phyloP scores from a whole-genome alignment of 257 asterid species.

The Solanum etuberosum region DNA sequence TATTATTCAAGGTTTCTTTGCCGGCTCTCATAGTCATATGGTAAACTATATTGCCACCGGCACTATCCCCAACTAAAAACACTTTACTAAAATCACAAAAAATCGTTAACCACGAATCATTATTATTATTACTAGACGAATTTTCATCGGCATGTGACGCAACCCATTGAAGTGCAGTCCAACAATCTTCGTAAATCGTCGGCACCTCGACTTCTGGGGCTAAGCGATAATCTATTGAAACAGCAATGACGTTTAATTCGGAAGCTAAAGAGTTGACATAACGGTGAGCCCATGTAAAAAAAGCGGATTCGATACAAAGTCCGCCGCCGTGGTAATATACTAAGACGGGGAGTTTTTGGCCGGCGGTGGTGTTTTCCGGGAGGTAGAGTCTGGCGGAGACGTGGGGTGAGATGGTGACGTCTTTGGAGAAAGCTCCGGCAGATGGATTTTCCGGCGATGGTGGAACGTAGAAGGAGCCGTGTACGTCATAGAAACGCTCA shows the following conservation, averaged over 20 bases:
- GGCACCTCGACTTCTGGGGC: constrained; percentile 26
- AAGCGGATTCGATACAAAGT: constrained; percentile 14
- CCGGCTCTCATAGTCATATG: constrained; percentile 11
- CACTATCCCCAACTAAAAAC: constrained; percentile 17
- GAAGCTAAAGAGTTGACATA: constrained; percentile 5
- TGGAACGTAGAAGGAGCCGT: neutral
- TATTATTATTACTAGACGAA: neutral
- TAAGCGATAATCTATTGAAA: constrained; percentile 19
- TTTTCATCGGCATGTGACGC: neutral
- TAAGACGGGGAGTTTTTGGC: constrained; percentile 12
- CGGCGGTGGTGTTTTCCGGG: neutral
- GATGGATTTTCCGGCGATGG: neutral
- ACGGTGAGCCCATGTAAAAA: constrained; percentile 2
- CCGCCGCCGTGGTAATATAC: constrained; percentile 26
- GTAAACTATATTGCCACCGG: constrained; percentile 20
- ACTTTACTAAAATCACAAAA: constrained; percentile 7
- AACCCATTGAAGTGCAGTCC: constrained; percentile 20
- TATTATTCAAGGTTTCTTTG: neutral
- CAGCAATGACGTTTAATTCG: neutral
- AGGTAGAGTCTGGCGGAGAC: constrained; percentile 20
- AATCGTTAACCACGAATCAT: constrained; percentile 10
- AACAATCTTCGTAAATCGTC: constrained; percentile 13
- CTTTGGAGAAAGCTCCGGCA: constrained; percentile 10
- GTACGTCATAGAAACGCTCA: constrained; percentile 3
- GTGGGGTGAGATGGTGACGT: constrained; percentile 4